Percentiles rank a stretch among this genome's conserved stretches.
Conservation (phyloP, 345 rosid species). For the Populus alba region DNA sequence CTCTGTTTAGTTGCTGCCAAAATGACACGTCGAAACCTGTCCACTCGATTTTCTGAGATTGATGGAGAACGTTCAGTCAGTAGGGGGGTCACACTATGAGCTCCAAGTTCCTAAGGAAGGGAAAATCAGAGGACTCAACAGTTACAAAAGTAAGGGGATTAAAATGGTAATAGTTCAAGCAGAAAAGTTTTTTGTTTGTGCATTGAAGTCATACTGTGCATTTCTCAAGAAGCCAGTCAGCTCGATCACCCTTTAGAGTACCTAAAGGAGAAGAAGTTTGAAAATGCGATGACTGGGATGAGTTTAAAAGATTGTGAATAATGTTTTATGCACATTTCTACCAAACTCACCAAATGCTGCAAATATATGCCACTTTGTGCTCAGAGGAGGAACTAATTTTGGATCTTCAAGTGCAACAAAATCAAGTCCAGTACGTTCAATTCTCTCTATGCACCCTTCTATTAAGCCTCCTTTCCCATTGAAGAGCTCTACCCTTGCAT, state of each 20-base stretch:
- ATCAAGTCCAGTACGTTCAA: slow-evolving; percentile 63
- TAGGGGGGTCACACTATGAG: slow-evolving; percentile 77
- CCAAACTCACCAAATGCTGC: slow-evolving; percentile 77
- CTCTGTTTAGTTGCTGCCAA: slow-evolving; percentile 88
- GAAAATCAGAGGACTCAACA: slow-evolving; percentile 6
- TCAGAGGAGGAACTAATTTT: slow-evolving; percentile 44
- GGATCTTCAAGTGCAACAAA: slow-evolving; percentile 66
- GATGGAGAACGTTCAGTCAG: slow-evolving; percentile 67
- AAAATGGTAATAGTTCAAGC: not conserved
- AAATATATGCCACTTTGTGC: slow-evolving; percentile 69
- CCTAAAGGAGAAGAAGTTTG: slow-evolving; percentile 40
- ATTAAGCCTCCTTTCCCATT: slow-evolving; percentile 83
- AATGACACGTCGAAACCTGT: slow-evolving; percentile 70
- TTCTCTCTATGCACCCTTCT: slow-evolving; percentile 56
- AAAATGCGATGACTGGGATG: not conserved
- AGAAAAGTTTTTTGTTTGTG: not conserved
- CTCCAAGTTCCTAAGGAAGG: slow-evolving; percentile 71
- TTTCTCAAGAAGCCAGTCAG: slow-evolving; percentile 96
- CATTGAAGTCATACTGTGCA: slow-evolving; percentile 60
- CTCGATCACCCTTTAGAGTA: slow-evolving; percentile 87
- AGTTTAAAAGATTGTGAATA: not conserved
- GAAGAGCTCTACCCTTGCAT: slow-evolving; percentile 86
- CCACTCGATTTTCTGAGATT: slow-evolving; percentile 72
- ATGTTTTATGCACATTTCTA: not conserved
- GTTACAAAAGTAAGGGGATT: not conserved